Base-by-base conservation (phyloP, 768 basidiomycete genomes). In the Botryobasidium botryosum region DNA sequence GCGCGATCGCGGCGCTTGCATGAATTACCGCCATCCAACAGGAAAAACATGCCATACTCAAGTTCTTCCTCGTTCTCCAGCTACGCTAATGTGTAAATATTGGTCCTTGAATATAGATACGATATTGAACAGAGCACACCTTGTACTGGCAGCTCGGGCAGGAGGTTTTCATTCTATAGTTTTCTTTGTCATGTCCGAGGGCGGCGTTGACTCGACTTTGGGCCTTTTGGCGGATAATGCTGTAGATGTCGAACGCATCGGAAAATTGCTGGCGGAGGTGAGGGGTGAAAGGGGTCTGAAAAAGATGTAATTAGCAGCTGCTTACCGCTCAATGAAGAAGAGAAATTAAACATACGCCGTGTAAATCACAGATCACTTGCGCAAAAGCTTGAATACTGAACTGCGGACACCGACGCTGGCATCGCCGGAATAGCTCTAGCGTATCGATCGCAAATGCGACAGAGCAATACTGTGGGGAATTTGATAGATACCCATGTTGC, bases 161-260 rank as follows among this genome's bases (percentile, higher is more conserved):
- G 0, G 57, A 50, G 43, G 66, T 56, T 28, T 51, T 24, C 2
- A 61, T 57, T 2, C 56, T 46, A 61, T 63, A 69, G 26, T 64
- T 35, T 0, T 56, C 54, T 0, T 40, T 32, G 40, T 62, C 51
- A 0, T 56, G 51, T 1, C 56, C 55, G 15, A 69, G 55, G 3
- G 48, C 52, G 6, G 7, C 18, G 3, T 50, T 21, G 18, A 65
- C 53, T 1, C 38, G 46, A 2, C 17, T 15, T n/a, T 60, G 45
- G n/a, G 64, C 53, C 0, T 2, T 7, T 0, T 49, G 48, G 0
- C 40, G 41, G 3, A 66, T 58, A 0, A 42, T 21, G 7, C 68
- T 56, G 46, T 64, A 68, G 0, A 59, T 36, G 43, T 68, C 63
- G 43, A 61, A 65, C 10, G 62, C 51, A 21, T 59, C 52, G 1